These are phyloP conservation scores for Elsinoe arachidis DNA, from an alignment of 2,329 filamentous ascomycete genomes.

Conservation along the genomic window DNA sequence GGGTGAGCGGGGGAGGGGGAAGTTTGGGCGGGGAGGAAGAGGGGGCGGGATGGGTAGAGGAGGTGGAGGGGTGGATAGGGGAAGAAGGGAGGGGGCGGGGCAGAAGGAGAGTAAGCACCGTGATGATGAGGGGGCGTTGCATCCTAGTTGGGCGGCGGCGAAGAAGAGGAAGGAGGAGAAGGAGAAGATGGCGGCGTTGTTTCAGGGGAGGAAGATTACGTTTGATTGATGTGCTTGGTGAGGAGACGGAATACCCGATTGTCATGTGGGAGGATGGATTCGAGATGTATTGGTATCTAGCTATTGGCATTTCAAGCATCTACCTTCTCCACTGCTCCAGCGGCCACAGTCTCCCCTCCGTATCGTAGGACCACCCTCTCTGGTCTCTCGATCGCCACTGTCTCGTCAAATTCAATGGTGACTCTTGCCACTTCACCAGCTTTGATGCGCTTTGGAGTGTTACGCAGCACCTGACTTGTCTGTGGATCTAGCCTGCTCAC, in stretches of 20 bases:
- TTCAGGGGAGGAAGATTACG: slow-evolving; percentile 53
- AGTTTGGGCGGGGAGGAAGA: slow-evolving; percentile 10
- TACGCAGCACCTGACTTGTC: slow-evolving; percentile 67
- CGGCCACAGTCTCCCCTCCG: slow-evolving; percentile 76
- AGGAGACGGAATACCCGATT: background rate
- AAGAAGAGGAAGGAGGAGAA: slow-evolving; percentile 50
- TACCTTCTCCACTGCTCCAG: slow-evolving; percentile 62
- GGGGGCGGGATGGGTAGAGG: slow-evolving; percentile 5
- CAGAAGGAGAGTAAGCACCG: slow-evolving; percentile 22
- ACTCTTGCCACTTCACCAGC: slow-evolving; percentile 71
- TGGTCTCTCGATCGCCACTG: slow-evolving; percentile 71
- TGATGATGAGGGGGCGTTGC: slow-evolving; percentile 46
- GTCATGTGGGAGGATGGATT: background rate
- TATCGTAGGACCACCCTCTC: slow-evolving; percentile 72
- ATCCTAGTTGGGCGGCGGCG: slow-evolving; percentile 58
- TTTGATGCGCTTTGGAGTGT: slow-evolving; percentile 75
- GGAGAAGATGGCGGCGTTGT: slow-evolving; percentile 37
- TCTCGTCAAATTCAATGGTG: slow-evolving; percentile 56
- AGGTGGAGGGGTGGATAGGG: background rate
- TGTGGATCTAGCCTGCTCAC: slow-evolving; percentile 69
- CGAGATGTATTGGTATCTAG: background rate
- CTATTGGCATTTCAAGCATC: background rate
- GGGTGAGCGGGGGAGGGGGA: slow-evolving; percentile 3
- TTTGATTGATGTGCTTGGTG: slow-evolving; percentile 43
- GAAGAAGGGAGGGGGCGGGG: background rate